Conservation (phyloP, 1,284 basidiomycete species). For the Ganoderma boninense region DNA sequence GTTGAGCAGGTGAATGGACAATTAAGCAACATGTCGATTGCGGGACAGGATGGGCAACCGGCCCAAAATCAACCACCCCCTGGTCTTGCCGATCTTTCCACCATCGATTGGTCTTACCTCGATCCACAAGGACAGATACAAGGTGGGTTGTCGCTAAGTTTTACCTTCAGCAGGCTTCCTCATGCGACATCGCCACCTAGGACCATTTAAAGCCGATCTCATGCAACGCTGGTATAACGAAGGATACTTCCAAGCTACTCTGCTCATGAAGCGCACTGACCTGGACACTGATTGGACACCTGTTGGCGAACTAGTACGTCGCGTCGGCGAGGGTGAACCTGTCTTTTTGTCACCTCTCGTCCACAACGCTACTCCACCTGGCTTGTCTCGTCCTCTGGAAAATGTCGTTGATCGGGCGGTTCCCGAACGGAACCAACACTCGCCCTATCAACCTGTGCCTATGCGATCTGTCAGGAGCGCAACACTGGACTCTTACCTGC, state of each 20-base stretch:
- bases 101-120: slow-evolving; percentile 90
- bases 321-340: slow-evolving; percentile 56
- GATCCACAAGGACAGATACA: slow-evolving; percentile 92
- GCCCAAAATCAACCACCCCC: slow-evolving; percentile 43
- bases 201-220: slow-evolving; percentile 88
- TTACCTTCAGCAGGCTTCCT: slow-evolving; percentile 11
- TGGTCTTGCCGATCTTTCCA: slow-evolving; percentile 65
- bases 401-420: slow-evolving; percentile 50
- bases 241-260: slow-evolving; percentile 88
- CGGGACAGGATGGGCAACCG: slow-evolving; percentile 14
- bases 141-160: slow-evolving; percentile 56
- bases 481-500: slow-evolving; percentile 67
- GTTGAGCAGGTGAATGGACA: slow-evolving; percentile 20
- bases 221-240: slow-evolving; percentile 98
- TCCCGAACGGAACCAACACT: slow-evolving; percentile 48
- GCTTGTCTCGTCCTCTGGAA: slow-evolving; percentile 57
- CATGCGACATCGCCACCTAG: slow-evolving; percentile 48
- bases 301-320: slow-evolving; percentile 63
- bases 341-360: slow-evolving; percentile 68
- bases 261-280: slow-evolving; percentile 84
- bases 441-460: slow-evolving; percentile 72
- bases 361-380: slow-evolving; percentile 57
- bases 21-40: slow-evolving; percentile 18
- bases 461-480: slow-evolving; percentile 62
- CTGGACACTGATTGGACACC: slow-evolving; percentile 72